Evolutionary conservation across 1,139 yeast species (phyloP), one percentile per base, ranked within the genome.

Genomic region (Suhomyces maxii): DNA sequence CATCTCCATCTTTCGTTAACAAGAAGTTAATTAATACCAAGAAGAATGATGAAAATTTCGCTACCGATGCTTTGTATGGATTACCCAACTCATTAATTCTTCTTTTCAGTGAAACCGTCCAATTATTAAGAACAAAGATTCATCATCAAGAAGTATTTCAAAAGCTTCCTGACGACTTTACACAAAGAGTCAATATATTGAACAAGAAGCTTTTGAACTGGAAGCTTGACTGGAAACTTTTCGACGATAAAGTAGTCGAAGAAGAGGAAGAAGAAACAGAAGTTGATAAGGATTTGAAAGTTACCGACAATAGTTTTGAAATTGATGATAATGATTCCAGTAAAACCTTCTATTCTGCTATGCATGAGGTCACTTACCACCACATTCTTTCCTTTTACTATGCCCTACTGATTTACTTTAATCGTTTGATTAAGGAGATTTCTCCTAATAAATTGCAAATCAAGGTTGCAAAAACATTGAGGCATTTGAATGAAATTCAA

Each of bases 1-100:
- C 73, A 1, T 66, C 77, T 3, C 79, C 79, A 1, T 60, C 67
- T 38, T 75, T 75, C 54, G 73, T 72, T 13, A 69, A 75, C 55
- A 73, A 73, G 46, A 77, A 69, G 57, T 64, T 73, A 45, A 69
- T 68, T 55, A 76, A 66, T 51, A 75, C 76, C 45, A 71, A 76
- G 51, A 69, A 69, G 37, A 67, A 71, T 42, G 79, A 77, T 52
- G 83, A 80, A 51, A 76, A 83, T 48, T 78, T 86, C 48, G 84
- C 91, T 10, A 85, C 93, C 1, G 95, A 87, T 64, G 89, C 93
- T 0, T 71, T 89, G 45, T 88, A 88, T 59, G 96, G 96, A 0
- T 69, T 89, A 44, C 96, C 97, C 2, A 88, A 87, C 59, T 86
- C 96, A 1, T 69, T 89, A 40, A 84, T 89, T 51, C 59, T 83